A percentile compares a stretch with the other conserved stretches of the same genome.
Conservation (phyloP, 495 filamentous ascomycete species). For the Annulohypoxylon moriforme region DNA sequence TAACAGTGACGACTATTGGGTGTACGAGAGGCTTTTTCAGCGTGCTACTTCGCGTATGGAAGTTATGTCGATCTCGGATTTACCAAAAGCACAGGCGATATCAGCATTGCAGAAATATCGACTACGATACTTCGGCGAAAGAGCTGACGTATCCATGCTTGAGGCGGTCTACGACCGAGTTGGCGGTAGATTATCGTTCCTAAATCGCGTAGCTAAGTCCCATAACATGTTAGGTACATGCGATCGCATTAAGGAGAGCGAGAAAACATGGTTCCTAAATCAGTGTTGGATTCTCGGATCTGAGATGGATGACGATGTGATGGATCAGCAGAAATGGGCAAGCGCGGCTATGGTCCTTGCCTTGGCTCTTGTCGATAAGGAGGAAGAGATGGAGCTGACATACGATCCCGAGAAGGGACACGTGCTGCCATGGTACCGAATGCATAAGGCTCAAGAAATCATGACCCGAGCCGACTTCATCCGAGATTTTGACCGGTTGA, state of each 20-base stretch:
- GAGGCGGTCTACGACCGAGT: constrained; percentile 84
- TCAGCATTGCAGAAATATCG: constrained; percentile 80
- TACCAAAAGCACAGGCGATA: constrained; percentile 81
- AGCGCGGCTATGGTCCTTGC: constrained; percentile 93
- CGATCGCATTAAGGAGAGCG: constrained; percentile 77
- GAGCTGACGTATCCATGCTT: constrained; percentile 63
- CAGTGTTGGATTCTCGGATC: constrained; percentile 92
- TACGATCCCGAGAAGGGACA: constrained; percentile 76
- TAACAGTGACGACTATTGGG: constrained; percentile 97
- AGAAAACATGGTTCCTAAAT: constrained; percentile 95
- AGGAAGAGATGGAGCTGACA: constrained; percentile 70
- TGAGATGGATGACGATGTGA: constrained; percentile 98
- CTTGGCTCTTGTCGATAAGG: constrained; percentile 84
- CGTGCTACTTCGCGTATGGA: constrained; percentile 88
- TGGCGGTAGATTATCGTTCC: constrained; percentile 85
- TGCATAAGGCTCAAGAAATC: constrained; percentile 84
- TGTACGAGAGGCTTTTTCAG: constrained; percentile 92
- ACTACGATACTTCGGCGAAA: constrained; percentile 72
- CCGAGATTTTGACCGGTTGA: constrained; percentile 88
- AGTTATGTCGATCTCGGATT: constrained; percentile 81
- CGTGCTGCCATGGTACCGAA: constrained; percentile 80
- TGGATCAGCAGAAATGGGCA: constrained; percentile 98
- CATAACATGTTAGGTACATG: constrained; percentile 81
- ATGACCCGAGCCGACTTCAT: constrained; percentile 98
- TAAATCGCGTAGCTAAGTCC: constrained; percentile 87